Base-by-base conservation (phyloP, 2,329 filamentous ascomycete species). In the Mycogone perniciosa region DNA sequence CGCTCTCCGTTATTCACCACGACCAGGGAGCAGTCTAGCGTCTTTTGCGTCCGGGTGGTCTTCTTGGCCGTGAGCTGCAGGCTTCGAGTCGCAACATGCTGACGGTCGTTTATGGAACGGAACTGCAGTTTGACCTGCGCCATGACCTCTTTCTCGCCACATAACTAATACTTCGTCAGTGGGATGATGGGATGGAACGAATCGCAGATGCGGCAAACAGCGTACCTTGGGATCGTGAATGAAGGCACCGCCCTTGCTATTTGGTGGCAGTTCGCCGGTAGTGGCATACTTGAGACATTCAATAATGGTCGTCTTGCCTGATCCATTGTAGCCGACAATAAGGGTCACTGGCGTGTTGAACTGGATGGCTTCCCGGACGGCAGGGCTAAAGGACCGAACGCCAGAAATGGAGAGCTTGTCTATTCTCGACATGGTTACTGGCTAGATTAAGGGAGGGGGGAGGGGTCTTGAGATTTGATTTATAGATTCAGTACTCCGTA, bases 211-310 rank as follows among this genome's bases (percentile, higher is more conserved):
- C 9, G 26, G 4, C 29, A 26, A 27, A 10, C 7, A 13, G 54
- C 59, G 55, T 66, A 87, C 80, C 72, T 93, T 93, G n/a, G 93
- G 93, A 62, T 99, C 93, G 67, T 99, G 92, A 56, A 99, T 89
- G 67, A 97, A 99, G 45, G 92, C 91, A 31, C 90, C 91, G 30
- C 87, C 86, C 59, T 85, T 87, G 73, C 85, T 91, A 74, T 96
- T 96, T 31, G 93, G 89, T 1, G 93, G 93, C 44, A 95, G 80
- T 62, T 95, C 88, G 51, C 93, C 95, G 6, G 91, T 96, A 13
- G 95, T 96, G 47, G 89, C 91, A 82, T 96, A 99, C 66, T 96
- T 96, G 63, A 99, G 86, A 67, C 90, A 95, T 70, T 99, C 93
- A 70, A 99, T 99, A 64, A 99, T 96, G 52, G 93, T 97, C 7